Evolutionary conservation across 768 basidiomycete genomes (phyloP).

Genomic region (Sarcomyxa edulis): DNA sequence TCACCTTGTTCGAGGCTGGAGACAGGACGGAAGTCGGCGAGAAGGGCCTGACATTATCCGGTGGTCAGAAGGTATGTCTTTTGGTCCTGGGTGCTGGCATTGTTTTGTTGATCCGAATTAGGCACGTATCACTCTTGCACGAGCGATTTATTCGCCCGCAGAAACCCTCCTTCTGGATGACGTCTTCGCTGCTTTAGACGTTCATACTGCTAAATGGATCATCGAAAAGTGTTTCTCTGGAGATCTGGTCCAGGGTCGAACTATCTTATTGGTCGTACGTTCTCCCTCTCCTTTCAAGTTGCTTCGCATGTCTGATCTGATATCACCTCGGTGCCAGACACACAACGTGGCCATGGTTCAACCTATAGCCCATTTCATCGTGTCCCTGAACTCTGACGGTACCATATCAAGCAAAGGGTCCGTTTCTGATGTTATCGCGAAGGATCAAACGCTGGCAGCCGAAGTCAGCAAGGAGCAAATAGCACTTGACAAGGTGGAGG

Average conservation of each 20-base stretch:
- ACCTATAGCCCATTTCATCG: constrained; percentile 50
- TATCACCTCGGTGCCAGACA: constrained; percentile 25
- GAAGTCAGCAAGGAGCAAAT: constrained; percentile 24
- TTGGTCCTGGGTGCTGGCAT: background rate
- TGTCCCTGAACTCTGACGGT: constrained; percentile 52
- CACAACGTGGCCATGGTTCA: constrained; percentile 48
- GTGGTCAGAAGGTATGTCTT: constrained; percentile 34
- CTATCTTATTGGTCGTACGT: constrained; percentile 79
- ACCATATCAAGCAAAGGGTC: constrained; percentile 43
- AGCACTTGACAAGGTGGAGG: constrained; percentile 18
- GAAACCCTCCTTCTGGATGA: constrained; percentile 68
- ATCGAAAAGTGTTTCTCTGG: constrained; percentile 77
- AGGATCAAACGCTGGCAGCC: constrained; percentile 28
- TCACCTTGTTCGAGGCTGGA: constrained; percentile 63
- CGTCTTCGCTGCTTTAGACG: constrained; percentile 20
- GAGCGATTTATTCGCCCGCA: constrained; percentile 46
- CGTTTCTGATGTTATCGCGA: constrained; percentile 40
- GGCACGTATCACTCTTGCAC: constrained; percentile 43
- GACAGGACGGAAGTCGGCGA: constrained; percentile 71
- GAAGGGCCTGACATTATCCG: constrained; percentile 61
- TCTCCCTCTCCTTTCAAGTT: background rate
- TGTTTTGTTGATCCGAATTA: constrained; percentile 18
- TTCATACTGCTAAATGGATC: constrained; percentile 79
- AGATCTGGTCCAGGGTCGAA: constrained; percentile 71
- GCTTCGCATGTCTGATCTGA: background rate